phyloP scores from a whole-genome alignment of 805 yeast species.

The Kodamaea laetipori region DNA sequence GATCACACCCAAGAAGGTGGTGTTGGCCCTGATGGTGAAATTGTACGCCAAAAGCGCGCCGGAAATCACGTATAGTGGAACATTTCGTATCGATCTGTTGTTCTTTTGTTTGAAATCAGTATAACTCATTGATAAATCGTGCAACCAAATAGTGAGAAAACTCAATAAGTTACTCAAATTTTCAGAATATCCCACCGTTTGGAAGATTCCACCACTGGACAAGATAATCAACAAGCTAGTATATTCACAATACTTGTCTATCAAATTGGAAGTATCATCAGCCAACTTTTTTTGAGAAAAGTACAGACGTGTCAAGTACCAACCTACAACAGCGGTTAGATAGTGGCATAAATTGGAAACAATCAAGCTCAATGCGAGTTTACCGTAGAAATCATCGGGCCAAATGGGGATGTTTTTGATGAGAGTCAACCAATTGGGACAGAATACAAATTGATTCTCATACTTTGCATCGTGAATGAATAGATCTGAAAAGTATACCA shows the following conservation, averaged over 20 bases:
- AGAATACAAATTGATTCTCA: conserved; percentile 91
- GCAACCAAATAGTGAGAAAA: conserved; percentile 54
- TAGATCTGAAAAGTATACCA: conserved; percentile 69
- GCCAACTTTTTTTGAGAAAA: conserved; percentile 10
- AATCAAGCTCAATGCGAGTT: conserved; percentile 49
- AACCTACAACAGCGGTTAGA: conserved; percentile 49
- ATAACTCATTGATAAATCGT: conserved; percentile 40
- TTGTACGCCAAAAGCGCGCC: conserved; percentile 60
- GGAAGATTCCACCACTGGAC: conserved; percentile 82
- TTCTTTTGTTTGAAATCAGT: conserved; percentile 19
- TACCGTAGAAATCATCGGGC: conserved; percentile 41
- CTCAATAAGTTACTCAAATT: conserved; percentile 63
- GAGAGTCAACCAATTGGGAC: conserved; percentile 71
- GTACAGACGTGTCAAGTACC: conserved; percentile 45
- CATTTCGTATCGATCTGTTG: conserved; percentile 24
- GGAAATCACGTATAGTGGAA: conserved; percentile 41
- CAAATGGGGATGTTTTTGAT: conserved; percentile 30
- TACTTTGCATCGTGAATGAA: conserved; percentile 53
- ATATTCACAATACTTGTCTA: conserved; percentile 7
- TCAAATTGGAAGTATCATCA: conserved; percentile 1
- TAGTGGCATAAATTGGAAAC: conserved; percentile 57
- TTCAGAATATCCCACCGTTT: conserved; percentile 77
- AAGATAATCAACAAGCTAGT: conserved; percentile 52
- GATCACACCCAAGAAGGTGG: conserved; percentile 68
- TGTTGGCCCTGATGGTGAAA: conserved; percentile 72